Conservation (phyloP, 2,329 filamentous ascomycete genomes). For the Cladosporium velox region DNA sequence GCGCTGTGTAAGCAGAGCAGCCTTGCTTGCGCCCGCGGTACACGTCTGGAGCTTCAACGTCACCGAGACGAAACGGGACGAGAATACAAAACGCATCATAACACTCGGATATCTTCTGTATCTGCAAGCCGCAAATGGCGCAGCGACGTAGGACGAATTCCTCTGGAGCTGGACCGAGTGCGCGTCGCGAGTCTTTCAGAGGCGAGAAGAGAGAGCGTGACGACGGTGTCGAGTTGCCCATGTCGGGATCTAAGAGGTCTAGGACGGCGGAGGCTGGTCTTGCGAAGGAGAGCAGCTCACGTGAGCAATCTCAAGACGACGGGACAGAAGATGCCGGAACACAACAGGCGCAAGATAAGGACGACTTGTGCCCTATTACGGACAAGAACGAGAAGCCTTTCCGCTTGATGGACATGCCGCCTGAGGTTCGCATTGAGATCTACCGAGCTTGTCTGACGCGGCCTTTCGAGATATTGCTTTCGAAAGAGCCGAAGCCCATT, state of each 20-base stretch:
- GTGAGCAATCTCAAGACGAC: background rate
- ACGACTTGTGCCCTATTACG: constrained; percentile 4
- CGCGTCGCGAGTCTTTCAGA: background rate
- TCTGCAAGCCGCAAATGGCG: constrained; percentile 12
- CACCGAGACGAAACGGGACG: background rate
- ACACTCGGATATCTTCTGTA: background rate
- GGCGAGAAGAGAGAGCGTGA: constrained; percentile 18
- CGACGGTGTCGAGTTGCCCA: background rate
- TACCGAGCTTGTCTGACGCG: constrained; percentile 43
- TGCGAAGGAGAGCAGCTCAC: background rate
- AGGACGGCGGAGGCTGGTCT: constrained; percentile 7
- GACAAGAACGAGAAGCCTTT: constrained; percentile 31
- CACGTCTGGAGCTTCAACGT: background rate
- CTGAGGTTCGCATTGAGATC: constrained; percentile 50
- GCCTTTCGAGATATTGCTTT: constrained; percentile 37
- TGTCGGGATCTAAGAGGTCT: constrained; percentile 12
- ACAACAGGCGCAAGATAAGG: background rate
- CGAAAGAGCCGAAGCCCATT: constrained; percentile 27
- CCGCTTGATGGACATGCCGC: constrained; percentile 46
- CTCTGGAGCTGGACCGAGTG: constrained; percentile 4
- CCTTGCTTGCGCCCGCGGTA: background rate
- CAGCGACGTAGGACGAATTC: background rate
- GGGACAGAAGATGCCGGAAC: background rate
- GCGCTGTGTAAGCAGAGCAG: background rate
- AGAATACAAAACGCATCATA: background rate